A percentile compares a stretch with the other conserved stretches of the same genome.
Evolutionary conservation across 2,329 filamentous ascomycete genomes (phyloP).

Genomic region (Fusarium sp.): DNA sequence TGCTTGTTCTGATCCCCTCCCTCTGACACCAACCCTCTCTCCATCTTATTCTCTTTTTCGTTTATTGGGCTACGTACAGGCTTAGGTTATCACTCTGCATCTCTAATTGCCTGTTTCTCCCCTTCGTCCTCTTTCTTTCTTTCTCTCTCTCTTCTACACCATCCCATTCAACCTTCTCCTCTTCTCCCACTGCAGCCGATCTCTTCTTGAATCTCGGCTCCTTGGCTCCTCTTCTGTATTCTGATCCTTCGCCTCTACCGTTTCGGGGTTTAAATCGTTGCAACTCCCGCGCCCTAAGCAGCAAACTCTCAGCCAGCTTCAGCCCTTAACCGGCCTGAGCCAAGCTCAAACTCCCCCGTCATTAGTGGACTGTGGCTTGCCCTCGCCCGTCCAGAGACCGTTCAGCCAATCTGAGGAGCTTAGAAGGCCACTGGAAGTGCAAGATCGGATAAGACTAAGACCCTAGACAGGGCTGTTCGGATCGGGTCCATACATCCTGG

Average conservation of each 20-base stretch:
- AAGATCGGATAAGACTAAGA: slow-evolving; percentile 29
- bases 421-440: slow-evolving; percentile 9
- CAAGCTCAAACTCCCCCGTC: slow-evolving; percentile 16
- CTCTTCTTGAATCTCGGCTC: slow-evolving; percentile 21
- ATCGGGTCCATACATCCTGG: not conserved
- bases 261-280: slow-evolving; percentile 18
- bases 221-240: slow-evolving; percentile 13
- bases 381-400: not conserved
- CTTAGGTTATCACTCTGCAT: slow-evolving; percentile 2
- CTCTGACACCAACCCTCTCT: slow-evolving; percentile 2
- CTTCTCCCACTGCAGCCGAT: not conserved
- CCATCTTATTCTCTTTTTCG: slow-evolving; percentile 21
- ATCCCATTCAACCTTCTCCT: not conserved
- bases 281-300: slow-evolving; percentile 28
- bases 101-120: not conserved
- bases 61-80: slow-evolving; percentile 19
- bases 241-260: not conserved
- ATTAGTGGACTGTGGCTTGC: slow-evolving; percentile 29
- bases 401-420: slow-evolving; percentile 6
- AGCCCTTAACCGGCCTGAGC: slow-evolving; percentile 3
- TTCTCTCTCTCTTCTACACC: not conserved
- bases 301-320: slow-evolving; percentile 25
- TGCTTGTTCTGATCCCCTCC: slow-evolving; percentile 17
- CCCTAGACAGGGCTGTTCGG: slow-evolving; percentile 25
- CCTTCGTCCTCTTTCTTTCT: slow-evolving; percentile 3